Evolutionary conservation across 2,329 filamentous ascomycete species (phyloP), one percentile per base, ranked within the genome.

Genomic region (Curvularia sp.): DNA sequence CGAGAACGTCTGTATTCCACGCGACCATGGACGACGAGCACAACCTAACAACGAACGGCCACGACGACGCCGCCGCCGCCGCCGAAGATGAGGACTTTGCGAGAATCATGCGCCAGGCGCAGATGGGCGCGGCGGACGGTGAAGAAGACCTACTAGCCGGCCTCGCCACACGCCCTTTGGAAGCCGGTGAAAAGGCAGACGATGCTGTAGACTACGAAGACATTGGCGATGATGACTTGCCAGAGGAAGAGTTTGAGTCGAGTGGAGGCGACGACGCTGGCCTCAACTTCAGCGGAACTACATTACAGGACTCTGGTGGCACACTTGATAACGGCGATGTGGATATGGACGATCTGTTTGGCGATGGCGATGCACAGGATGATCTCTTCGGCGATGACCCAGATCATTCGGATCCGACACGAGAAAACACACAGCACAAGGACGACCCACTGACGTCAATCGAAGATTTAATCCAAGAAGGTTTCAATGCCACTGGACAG

Each of bases 171-270:
- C 64, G 71, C 33, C 72, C 76, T 53, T 75, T 84, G 52, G 81
- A 82, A 52, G 67, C 75, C 52, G 84, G 83, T 20, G 90, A 92
- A 75, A 99, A 99, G 78, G 94, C 93, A 54, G 93, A 93, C 60
- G 91, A 98, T 78, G 95, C 95, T 41, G 81, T 95, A 62, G 95
- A 99, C 73, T 99, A 85, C 69, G 92, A 91, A 73, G 92, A 97
- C 72, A 93, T 98, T 62, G 90, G 90, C 65, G 94, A 98, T 74
- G 93, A 96, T 73, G 93, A 97, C 63, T 84, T 97, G 7, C 90
- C 92, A 6, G 92, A 95, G 63, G 88, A 91, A 60, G 85, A 88
- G 58, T 66, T 68, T 22, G 64, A 60, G 31, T 49, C 42, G 43
- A 69, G 64, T 39, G 67, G 65, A 10, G 63, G 60, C 44, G 68